These are phyloP conservation scores for Candida peoriensis DNA, from an alignment of 805 yeast species.

Conservation along the genomic window DNA sequence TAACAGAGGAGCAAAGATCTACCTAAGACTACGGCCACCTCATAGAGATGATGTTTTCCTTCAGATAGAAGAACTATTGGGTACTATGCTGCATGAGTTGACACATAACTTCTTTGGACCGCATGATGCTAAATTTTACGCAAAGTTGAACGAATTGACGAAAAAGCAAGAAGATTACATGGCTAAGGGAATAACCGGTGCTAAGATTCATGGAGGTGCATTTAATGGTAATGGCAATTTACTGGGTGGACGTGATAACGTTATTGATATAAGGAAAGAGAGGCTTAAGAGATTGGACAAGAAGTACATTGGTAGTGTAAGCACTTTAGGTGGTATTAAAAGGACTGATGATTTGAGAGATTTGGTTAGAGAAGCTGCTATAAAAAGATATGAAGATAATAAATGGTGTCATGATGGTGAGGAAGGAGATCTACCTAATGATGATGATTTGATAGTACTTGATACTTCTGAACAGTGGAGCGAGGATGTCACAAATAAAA, in stretches of 20 bases:
- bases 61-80: slow-evolving; percentile 62
- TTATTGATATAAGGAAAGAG: slow-evolving; percentile 28
- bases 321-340: slow-evolving; percentile 11
- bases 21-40: slow-evolving; percentile 63
- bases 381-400: slow-evolving; percentile 48
- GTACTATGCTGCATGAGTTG: slow-evolving; percentile 85
- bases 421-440: slow-evolving; percentile 33
- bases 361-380: slow-evolving; percentile 56
- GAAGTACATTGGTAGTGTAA: slow-evolving; percentile 16
- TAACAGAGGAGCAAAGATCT: slow-evolving; percentile 67
- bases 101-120: slow-evolving; percentile 79
- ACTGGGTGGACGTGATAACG: slow-evolving; percentile 29
- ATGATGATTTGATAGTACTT: slow-evolving; percentile 37
- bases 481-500: not conserved
- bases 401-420: slow-evolving; percentile 38
- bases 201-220: slow-evolving; percentile 1
- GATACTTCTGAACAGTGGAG: slow-evolving; percentile 7
- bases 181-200: slow-evolving; percentile 26
- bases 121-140: slow-evolving; percentile 70
- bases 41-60: slow-evolving; percentile 47
- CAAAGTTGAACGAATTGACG: slow-evolving; percentile 53
- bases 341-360: slow-evolving; percentile 30
- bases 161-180: slow-evolving; percentile 33
- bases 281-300: slow-evolving; percentile 36
- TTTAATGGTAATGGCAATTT: slow-evolving; percentile 12